Evolutionary conservation across 2,329 filamentous ascomycete genomes (phyloP).

Genomic region (Huntiella savannae): DNA sequence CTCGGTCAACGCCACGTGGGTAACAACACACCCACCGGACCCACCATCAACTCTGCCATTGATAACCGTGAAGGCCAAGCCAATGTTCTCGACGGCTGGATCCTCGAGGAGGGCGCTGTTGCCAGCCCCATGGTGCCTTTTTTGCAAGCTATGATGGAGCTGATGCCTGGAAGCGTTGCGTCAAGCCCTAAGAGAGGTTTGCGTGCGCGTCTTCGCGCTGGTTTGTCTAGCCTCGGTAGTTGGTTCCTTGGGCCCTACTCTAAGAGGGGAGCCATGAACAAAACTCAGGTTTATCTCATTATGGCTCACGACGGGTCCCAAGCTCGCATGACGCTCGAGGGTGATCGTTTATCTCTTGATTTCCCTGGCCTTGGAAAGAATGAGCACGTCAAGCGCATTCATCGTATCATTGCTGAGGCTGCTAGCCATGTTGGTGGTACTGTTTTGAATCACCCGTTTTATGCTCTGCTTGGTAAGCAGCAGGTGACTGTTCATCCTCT

Average conservation of each 20-base stretch:
- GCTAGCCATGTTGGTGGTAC: slow-evolving; percentile 40
- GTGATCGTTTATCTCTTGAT: slow-evolving; percentile 39
- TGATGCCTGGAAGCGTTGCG: slow-evolving; percentile 28
- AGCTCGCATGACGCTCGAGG: slow-evolving; percentile 36
- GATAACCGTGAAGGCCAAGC: slow-evolving; percentile 33
- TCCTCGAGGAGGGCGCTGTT: slow-evolving; percentile 44
- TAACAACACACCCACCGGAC: slow-evolving; percentile 34
- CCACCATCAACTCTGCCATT: slow-evolving; percentile 43
- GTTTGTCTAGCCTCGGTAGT: slow-evolving; percentile 30
- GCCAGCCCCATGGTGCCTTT: slow-evolving; percentile 36
- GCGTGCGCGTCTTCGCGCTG: slow-evolving; percentile 24
- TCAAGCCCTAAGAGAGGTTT: slow-evolving; percentile 20
- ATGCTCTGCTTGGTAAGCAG: slow-evolving; percentile 33
- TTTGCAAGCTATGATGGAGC: slow-evolving; percentile 36
- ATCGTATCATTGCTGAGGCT: slow-evolving; percentile 31
- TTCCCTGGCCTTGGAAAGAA: slow-evolving; percentile 40
- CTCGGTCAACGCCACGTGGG: slow-evolving; percentile 32
- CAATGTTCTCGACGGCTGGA: slow-evolving; percentile 40
- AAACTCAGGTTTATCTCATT: slow-evolving; percentile 44
- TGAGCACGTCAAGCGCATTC: slow-evolving; percentile 33
- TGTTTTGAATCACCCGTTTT: slow-evolving; percentile 38
- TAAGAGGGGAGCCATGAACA: slow-evolving; percentile 34
- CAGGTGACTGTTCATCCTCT: slow-evolving; percentile 49
- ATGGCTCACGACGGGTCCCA: slow-evolving; percentile 50
- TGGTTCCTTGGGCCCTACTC: slow-evolving; percentile 40